Evolutionary conservation across 2,329 filamentous ascomycete species (phyloP).

Genomic region (Colletotrichum navitas): DNA sequence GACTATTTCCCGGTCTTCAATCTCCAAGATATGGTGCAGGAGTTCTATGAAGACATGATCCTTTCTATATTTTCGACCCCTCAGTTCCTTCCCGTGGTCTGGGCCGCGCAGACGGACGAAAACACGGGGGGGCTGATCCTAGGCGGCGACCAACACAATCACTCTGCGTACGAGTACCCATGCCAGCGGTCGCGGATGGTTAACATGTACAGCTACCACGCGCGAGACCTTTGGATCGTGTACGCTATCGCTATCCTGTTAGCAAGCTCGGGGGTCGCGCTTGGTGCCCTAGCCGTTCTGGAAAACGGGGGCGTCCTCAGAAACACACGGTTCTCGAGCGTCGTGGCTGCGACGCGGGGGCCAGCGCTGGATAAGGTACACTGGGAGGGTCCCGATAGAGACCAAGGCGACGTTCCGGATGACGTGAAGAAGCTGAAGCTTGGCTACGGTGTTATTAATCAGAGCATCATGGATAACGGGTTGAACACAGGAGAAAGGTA

Average conservation of each 20-base stretch:
- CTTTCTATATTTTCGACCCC: slow-evolving; percentile 52
- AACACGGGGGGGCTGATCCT: slow-evolving; percentile 41
- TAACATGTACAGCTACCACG: slow-evolving; percentile 48
- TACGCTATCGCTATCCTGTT: slow-evolving; percentile 51
- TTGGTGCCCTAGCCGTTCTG: slow-evolving; percentile 49
- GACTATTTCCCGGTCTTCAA: slow-evolving; percentile 48
- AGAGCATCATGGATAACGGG: slow-evolving; percentile 38
- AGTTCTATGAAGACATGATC: slow-evolving; percentile 52
- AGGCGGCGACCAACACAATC: slow-evolving; percentile 42
- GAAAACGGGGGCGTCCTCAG: slow-evolving; percentile 50
- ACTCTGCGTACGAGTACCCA: slow-evolving; percentile 46
- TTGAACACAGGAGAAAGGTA: slow-evolving; percentile 13
- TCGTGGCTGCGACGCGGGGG: slow-evolving; percentile 54
- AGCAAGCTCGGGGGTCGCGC: slow-evolving; percentile 45
- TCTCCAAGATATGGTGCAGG: slow-evolving; percentile 46
- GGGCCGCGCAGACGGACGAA: slow-evolving; percentile 47
- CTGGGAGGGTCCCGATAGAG: slow-evolving; percentile 41
- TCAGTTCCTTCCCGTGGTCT: slow-evolving; percentile 50
- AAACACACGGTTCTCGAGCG: slow-evolving; percentile 54
- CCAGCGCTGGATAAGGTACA: slow-evolving; percentile 51
- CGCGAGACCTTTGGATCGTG: slow-evolving; percentile 51
- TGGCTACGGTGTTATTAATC: slow-evolving; percentile 35
- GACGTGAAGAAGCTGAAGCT: slow-evolving; percentile 36
- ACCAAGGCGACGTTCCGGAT: slow-evolving; percentile 21
- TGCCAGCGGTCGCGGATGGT: slow-evolving; percentile 48